Conservation (phyloP, 1,284 basidiomycete genomes). For the Boletus sp. region DNA sequence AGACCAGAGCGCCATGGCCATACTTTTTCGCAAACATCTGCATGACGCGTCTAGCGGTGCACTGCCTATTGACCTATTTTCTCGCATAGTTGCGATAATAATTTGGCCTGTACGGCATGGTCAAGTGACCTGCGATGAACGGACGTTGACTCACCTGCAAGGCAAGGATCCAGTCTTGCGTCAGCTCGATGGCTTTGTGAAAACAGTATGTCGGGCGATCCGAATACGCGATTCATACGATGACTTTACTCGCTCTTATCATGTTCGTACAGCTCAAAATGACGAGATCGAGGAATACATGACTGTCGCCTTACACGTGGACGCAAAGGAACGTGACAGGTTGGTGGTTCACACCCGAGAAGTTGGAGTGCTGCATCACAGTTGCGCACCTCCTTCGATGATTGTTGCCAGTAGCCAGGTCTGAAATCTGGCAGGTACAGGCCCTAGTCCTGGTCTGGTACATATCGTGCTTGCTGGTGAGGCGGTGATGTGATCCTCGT, state of each 20-base stretch:
- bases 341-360: slow-evolving; percentile 62
- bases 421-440: too few relatives aligned
- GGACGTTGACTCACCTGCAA: slow-evolving; percentile 64
- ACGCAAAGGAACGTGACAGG: too few relatives aligned
- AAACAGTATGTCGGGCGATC: slow-evolving; percentile 56
- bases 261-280: slow-evolving; percentile 65
- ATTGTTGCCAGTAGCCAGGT: too few relatives aligned
- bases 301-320: slow-evolving; percentile 42
- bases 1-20: slow-evolving; percentile 17
- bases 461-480: too few relatives aligned
- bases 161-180: slow-evolving; percentile 65
- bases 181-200: slow-evolving; percentile 62
- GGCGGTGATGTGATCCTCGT: too few relatives aligned
- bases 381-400: too few relatives aligned
- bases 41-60: slow-evolving; percentile 53
- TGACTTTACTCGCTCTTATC: slow-evolving; percentile 71
- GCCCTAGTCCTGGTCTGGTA: too few relatives aligned
- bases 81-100: slow-evolving; percentile 75
- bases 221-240: neutral
- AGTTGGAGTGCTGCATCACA: slow-evolving; percentile 61
- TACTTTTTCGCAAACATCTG: slow-evolving; percentile 57
- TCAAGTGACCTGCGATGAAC: neutral
- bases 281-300: slow-evolving; percentile 80
- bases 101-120: slow-evolving; percentile 48
- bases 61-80: slow-evolving; percentile 58